Percentiles rank a stretch among this genome's conserved stretches.
Evolutionary conservation across 768 basidiomycete species (phyloP).

Genomic region (Leucosporidium creatinivorum): DNA sequence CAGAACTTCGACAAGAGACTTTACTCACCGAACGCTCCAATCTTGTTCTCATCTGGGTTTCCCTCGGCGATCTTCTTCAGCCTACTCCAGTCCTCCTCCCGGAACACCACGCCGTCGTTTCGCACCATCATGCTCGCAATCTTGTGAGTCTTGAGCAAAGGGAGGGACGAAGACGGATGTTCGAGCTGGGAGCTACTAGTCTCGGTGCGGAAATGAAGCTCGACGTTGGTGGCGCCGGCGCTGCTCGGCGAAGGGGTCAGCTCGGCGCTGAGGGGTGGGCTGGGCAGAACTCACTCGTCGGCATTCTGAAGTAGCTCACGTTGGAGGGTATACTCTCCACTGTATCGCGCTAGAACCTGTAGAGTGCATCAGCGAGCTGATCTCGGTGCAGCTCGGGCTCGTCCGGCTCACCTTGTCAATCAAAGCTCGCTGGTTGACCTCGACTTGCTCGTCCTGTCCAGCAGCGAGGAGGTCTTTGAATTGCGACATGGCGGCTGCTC

Average conservation of each 20-base stretch:
- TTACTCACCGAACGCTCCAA: slow-evolving; percentile 75
- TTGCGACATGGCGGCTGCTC: background rate
- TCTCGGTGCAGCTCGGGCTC: too few relatives aligned
- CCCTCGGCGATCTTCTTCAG: slow-evolving; percentile 83
- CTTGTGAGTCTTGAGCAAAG: slow-evolving; percentile 46
- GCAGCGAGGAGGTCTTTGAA: slow-evolving; percentile 15
- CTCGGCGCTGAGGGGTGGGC: background rate
- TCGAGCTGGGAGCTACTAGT: background rate
- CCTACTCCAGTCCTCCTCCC: slow-evolving; percentile 78
- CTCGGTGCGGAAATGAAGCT: slow-evolving; percentile 61
- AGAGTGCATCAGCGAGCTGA: background rate
- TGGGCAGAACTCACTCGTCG: slow-evolving; percentile 65
- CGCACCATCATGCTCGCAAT: slow-evolving; percentile 60
- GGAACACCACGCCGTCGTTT: slow-evolving; percentile 78
- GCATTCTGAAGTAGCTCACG: slow-evolving; percentile 92
- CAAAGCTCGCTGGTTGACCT: slow-evolving; percentile 28
- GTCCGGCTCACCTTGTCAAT: background rate
- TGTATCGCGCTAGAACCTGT: slow-evolving; percentile 79
- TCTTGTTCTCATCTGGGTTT: slow-evolving; percentile 88
- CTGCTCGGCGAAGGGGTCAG: background rate
- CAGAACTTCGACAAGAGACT: background rate
- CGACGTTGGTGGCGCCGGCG: slow-evolving; percentile 48
- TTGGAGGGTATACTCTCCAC: slow-evolving; percentile 82
- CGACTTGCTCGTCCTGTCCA: slow-evolving; percentile 28
- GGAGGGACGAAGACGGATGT: slow-evolving; percentile 3